Base-by-base conservation (phyloP, 495 filamentous ascomycete genomes). In the Aspergillus saccharolyticus region DNA sequence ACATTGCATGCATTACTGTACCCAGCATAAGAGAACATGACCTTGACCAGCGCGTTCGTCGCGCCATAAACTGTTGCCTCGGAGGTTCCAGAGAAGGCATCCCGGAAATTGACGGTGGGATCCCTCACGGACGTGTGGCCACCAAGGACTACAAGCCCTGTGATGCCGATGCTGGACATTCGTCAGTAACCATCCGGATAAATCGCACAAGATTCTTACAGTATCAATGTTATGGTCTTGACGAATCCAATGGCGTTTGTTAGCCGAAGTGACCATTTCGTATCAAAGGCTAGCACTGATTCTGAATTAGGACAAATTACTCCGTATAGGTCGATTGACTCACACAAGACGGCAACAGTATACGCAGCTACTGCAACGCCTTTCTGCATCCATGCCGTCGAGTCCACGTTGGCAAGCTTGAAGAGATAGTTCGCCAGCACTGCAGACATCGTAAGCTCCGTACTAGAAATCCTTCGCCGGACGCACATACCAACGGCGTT, bases 1-100 rank as follows among this genome's bases (percentile, higher is more conserved):
- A 89, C 71, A 53, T 82, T 81, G 62, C 87, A 86, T 0, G 84
- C 82, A 60, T 87, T 87, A 10, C 66, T 63, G 50, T 81, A 89
- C 0, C 85, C 85, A 0, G 74, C 63, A 59, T 87, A 89, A 0
- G 85, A 79, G 58, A 86, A 87, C 30, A 85, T 78, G 39, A 89
- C 77, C 48, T 83, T 83, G 57, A 84, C 75, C 20, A 87, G 61
- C 10, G 85, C 84, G 45, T 81, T 82, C 0, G 83, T 81, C 14
- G 82, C 68, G 2, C 80, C 80, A 57, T 82, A 82, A 4, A 78
- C 82, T 19, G 77, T 75, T 0, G 71, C 74, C 2, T 73, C 69
- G 0, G 74, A 72, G 2, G 68, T 72, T 4, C 83, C 81, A 43
- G 72, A 68, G 49, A 85, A 88, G 0, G 84, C 67, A 63, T 87